These are phyloP conservation scores for Penicillium corylophilum DNA, from an alignment of 2,329 filamentous ascomycete genomes.

Conservation along the genomic window DNA sequence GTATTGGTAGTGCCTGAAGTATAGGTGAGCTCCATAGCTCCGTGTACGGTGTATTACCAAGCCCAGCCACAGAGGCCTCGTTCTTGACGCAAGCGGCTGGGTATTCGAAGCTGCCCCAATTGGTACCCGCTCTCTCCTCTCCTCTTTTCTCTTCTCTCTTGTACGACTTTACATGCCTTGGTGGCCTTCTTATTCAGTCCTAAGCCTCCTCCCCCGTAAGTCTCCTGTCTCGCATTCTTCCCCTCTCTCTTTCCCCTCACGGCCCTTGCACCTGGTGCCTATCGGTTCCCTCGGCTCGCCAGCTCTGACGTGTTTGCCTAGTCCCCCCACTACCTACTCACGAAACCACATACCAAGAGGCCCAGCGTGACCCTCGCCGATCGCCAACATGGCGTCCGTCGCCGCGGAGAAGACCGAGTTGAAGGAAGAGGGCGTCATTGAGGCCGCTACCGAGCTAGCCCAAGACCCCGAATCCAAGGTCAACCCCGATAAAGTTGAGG, in stretches of 20 bases:
- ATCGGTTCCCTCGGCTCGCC: not conserved
- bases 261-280: not conserved
- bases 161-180: not conserved
- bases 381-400: constrained; percentile 32
- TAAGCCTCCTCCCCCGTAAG: not conserved
- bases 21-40: not conserved
- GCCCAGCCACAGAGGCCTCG: constrained; percentile 19
- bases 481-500: constrained; percentile 69
- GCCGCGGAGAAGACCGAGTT: constrained; percentile 58
- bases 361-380: not conserved
- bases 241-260: not conserved
- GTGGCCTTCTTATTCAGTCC: not conserved
- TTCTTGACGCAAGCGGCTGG: constrained; percentile 31
- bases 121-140: constrained; percentile 11
- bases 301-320: not conserved
- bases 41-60: constrained; percentile 1
- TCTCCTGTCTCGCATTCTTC: not conserved
- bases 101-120: constrained; percentile 6
- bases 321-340: not conserved
- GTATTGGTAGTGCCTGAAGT: not conserved
- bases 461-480: constrained; percentile 65
- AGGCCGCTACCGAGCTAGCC: constrained; percentile 60
- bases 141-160: constrained; percentile 1
- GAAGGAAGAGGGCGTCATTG: constrained; percentile 76
- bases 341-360: not conserved